Base-by-base conservation (phyloP, 805 yeast species). In the Suhomyces tanzawaensis region DNA sequence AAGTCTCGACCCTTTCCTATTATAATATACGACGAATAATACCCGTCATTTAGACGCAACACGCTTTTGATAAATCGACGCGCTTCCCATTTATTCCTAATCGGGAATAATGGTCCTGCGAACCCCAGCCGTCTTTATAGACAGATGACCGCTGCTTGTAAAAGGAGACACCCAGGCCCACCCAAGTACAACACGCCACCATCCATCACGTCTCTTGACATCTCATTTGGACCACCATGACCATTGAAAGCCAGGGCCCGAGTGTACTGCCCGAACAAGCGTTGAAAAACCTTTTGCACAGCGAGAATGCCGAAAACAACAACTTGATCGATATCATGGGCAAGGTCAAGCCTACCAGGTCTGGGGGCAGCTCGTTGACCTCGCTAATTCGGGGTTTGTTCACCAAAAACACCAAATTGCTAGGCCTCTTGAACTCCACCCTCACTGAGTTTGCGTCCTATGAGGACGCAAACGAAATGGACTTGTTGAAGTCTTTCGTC, bases 351-450 rank as follows among this genome's bases (percentile, higher is more conserved):
- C 69, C 71, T 18, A 38, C 60, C 19, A 54, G 51, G 32, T 44
- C 55, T 11, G 36, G 59, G 13, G 48, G 43, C 7, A 43, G 53
- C 21, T 53, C 62, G 28, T 33, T 64, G 8, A 53, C 64, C 3
- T 50, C 71, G 11, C 45, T 68, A 14, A 55, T 62, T 4, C 49
- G 74, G 32, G 74, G 73, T 1, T 49, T 68, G 27, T 61, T 62
- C 49, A 69, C 74, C 25, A 62, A 60, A 40, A 68, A 67, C 48
- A 38, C 54, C 19, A 57, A 55, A 39, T 52, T 65, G 29, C 39
- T 63, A 11, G 28, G 50, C 8, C 18, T 53, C 2, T 34, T 61
- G n/a, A 42, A 47, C 25, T 39, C 8, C 15, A 41, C 48, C 24
- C 21, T 48, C 16, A 37, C 33, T 6, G 58, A 51, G 13, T 25